phyloP scores from a whole-genome alignment of 805 yeast genomes.

The Martiniozyma abietophila region DNA sequence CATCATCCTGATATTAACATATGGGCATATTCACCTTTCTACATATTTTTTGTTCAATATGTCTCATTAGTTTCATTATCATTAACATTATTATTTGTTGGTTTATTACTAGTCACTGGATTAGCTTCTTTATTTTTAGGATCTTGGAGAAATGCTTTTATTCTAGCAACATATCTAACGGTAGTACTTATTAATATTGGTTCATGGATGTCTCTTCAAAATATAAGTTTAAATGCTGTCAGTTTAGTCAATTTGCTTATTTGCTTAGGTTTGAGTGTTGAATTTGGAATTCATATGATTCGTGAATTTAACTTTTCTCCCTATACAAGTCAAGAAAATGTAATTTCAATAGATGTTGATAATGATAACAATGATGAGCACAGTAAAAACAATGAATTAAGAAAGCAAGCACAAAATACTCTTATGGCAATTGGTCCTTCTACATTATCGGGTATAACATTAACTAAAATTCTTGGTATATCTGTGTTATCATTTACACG shows the following conservation, averaged over 20 bases:
- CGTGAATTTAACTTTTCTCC: conserved; percentile 50
- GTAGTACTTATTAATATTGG: conserved; percentile 65
- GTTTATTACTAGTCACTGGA: conserved; percentile 39
- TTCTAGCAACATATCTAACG: conserved; percentile 48
- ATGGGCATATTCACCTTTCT: conserved; percentile 90
- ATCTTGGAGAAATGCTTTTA: conserved; percentile 47
- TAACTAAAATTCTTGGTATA: conserved; percentile 86
- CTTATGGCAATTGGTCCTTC: conserved; percentile 79
- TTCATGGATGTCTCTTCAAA: conserved; percentile 70
- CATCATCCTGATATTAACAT: conserved; percentile 36
- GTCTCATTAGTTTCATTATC: conserved; percentile 54
- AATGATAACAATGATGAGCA: conserved; percentile 1
- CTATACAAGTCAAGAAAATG: conserved; percentile 6
- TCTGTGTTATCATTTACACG: conserved; percentile 76
- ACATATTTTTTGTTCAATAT: conserved; percentile 88
- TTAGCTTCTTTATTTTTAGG: conserved; percentile 57
- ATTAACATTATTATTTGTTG: conserved; percentile 40
- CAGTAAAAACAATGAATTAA: conserved; percentile 1
- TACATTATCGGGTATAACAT: conserved; percentile 81
- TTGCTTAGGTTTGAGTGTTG: conserved; percentile 91
- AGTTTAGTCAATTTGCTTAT: conserved; percentile 82
- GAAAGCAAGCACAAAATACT: conserved; percentile 42
- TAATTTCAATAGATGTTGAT: too few species aligned
- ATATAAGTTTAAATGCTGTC: conserved; percentile 77
- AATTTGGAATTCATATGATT: conserved; percentile 82